phyloP scores from a whole-genome alignment of 2,329 filamentous ascomycete species.

The Alternaria gaisen region DNA sequence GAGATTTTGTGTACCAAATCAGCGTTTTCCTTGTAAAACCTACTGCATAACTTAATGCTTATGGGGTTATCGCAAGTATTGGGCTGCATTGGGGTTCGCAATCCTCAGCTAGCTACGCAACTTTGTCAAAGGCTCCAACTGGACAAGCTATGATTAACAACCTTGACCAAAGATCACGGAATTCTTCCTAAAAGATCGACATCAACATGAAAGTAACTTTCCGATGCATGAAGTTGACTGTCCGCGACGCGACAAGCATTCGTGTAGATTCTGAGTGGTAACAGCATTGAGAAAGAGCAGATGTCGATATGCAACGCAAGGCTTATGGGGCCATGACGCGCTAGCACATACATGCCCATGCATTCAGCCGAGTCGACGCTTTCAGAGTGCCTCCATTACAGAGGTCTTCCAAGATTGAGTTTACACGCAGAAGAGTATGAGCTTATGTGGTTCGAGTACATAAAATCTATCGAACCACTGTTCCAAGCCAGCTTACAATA shows the following conservation, averaged over 20 bases:
- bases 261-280: not conserved
- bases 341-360: not conserved
- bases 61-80: no score
- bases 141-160: not conserved
- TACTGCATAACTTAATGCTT: no score
- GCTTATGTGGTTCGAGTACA: not conserved
- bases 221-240: not conserved
- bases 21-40: not conserved
- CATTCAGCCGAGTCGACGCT: not conserved
- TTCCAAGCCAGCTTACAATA: not conserved
- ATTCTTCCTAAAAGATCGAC: not conserved
- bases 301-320: not conserved
- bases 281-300: not conserved
- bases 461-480: not conserved
- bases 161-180: not conserved
- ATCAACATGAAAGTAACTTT: not conserved
- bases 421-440: not conserved
- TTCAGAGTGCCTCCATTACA: not conserved
- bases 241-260: not conserved
- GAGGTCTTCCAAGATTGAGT: not conserved
- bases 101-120: not conserved
- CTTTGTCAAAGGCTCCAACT: no score
- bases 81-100: not conserved
- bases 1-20: slow-evolving; percentile 12
- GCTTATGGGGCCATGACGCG: not conserved